Evolutionary conservation across 192 early-diverging fungal genomes (phyloP).

Genomic region (Entrophospora sp.): DNA sequence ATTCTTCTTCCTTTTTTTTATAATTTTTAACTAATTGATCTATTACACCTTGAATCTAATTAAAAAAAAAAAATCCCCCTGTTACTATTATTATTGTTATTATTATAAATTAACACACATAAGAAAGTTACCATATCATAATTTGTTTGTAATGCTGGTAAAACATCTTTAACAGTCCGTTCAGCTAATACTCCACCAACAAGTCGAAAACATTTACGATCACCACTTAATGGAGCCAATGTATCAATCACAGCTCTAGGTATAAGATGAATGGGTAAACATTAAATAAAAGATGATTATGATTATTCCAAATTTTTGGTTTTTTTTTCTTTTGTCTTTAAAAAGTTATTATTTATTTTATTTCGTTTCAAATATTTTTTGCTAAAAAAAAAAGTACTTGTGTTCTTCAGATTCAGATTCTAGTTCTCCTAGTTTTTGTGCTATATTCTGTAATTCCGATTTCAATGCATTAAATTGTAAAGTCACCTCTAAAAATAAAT

Average conservation of each 20-base stretch:
- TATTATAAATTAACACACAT: no score
- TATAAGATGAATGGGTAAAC: background rate
- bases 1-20: constrained; percentile 84
- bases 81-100: no score
- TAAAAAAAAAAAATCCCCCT: background rate
- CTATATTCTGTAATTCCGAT: constrained; percentile 74
- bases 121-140: constrained; percentile 61
- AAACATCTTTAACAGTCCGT: constrained; percentile 83
- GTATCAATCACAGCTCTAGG: constrained; percentile 85
- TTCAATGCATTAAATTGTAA: constrained; percentile 49
- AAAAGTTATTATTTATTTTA: no score
- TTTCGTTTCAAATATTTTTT: background rate
- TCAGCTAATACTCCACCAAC: constrained; percentile 92
- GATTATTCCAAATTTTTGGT: background rate
- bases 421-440: constrained; percentile 88
- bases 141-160: constrained; percentile 82
- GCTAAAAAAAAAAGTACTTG: constrained; percentile 41
- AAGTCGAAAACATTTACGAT: constrained; percentile 88
- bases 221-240: constrained; percentile 66
- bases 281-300: background rate
- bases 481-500: constrained; percentile 34
- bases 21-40: constrained; percentile 67
- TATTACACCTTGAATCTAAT: constrained; percentile 68
- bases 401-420: constrained; percentile 93
- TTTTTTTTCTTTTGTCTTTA: no score